Base-by-base conservation (phyloP, 2,329 filamentous ascomycete species). In the Didymella segeticola region DNA sequence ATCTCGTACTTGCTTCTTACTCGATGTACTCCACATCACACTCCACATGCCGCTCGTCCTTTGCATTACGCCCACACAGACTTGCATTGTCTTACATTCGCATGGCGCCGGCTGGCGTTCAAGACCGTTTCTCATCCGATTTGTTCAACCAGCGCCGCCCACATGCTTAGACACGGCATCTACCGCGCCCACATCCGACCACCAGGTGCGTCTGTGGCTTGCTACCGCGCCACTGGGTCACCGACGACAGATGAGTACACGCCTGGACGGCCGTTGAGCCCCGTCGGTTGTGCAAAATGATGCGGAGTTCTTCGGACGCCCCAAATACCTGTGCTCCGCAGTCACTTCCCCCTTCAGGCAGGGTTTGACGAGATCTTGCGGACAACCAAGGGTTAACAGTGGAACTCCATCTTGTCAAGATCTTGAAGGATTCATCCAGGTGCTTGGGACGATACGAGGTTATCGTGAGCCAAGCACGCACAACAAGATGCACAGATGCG, bases 241-340 rank as follows among this genome's bases (percentile, higher is more conserved):
- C 34, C 22, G 11, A 43, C 22, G 19, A 31, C 30, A 33, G 15
- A 14, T 5, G 15, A 10, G 15, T 43, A 27, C 20, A 19, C 45
- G 15, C 25, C 22, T 36, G 33, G 45, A 26, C n/a, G 15, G 19
- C 23, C 38, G 26, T 36, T 48, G 17, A 39, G 36, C n/a, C 5
- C 23, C 25, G 33, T 26, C 15, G 20, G 20, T 17, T n/a, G 27
- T 36, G 10, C 14, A 22, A 31, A 34, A 33, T 36, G 34, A 15
- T 9, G n/a, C 51, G 51, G 51, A 54, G 33, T 49, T 54, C 45
- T 54, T 54, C 51, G 51, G 45, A 46, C 38, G 23, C 37, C 43
- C 22, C 15, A n/a, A 22, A 6, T 19, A 23, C 38, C 26, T 19
- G 23, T 33, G 29, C 29, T 41, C n/a, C 12, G 23, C 26, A n/a